Base-by-base conservation (phyloP, 2,329 filamentous ascomycete genomes). In the Colletotrichum sp. region DNA sequence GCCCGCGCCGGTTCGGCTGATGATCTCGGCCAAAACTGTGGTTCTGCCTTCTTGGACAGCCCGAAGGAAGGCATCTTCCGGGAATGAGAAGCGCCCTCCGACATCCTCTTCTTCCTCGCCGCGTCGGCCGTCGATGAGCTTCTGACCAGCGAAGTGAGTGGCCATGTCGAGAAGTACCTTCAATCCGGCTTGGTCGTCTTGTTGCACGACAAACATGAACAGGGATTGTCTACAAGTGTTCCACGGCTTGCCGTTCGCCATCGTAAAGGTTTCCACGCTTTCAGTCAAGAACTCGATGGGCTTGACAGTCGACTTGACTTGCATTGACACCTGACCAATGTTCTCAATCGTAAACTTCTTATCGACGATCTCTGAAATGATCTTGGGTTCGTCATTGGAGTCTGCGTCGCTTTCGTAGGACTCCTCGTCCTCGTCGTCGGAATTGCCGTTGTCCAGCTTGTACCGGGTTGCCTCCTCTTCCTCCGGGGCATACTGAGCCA, bases 291-390 rank as follows among this genome's bases (percentile, higher is more conserved):
- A 82, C 0, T 83, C 78, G 2, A 90, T 81, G 3, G 95, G 93
- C 44, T 88, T 88, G 11, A 89, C 84, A 19, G 87, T 84, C 72
- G 93, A 94, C 81, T 94, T 92, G 75, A 95, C 93, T 71, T 93
- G 89, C 80, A 90, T 92, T 1, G 91, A 91, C 6, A 94, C 87
- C 78, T 95, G 90, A 0, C 94, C 94, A 73, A 97, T 89, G 79
- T 95, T 92, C 19, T 97, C 94, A 69, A 96, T 90, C 0, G 95
- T 97, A 82, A 94, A 95, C 44, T 90, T 87, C 15, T 93, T 90
- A 78, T 93, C 90, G 32, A 95, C 85, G 55, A 92, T 86, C 75
- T 93, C 89, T 19, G 85, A 85, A 64, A 87, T 85, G 55, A 92
- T 87, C 8, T 85, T 85, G 22, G 87, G 87, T 59, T 86, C 84